Base-by-base conservation (phyloP, 2,329 filamentous ascomycete genomes). In the Didymella arachidicola region DNA sequence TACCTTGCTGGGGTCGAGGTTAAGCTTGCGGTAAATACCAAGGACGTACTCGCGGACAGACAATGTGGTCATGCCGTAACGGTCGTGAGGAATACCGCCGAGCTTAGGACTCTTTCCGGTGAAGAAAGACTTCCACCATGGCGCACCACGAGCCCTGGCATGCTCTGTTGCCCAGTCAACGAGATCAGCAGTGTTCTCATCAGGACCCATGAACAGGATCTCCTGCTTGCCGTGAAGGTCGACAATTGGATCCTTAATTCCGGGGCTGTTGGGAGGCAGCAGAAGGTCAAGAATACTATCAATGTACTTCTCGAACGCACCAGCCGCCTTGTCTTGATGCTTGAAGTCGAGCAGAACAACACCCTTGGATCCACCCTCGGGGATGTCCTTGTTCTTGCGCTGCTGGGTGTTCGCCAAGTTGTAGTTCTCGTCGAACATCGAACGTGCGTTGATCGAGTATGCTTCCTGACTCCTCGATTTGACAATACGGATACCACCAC, bases 51-150 rank as follows among this genome's bases (percentile, higher is more conserved):
- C 92, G 44, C 95, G 92, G 48, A 99, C 94, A 6, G 93, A 97
- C 57, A 98, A 81, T 0, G 95, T 98, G 0, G 95, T 99, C 95
- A 99, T 99, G 71, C 95, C 95, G 74, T 99, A 99, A 39, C 84
- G 81, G 77, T 99, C 95, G 79, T 99, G 95, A 36, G 95, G 95
- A 68, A 99, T 99, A 74, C 95, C 95, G 63, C 95, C 95, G 14
- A 99, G 86, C 79, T 91, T 95, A 52, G 93, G 95, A 68, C 92
- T 97, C 85, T 99, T 99, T 73, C 95, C 95, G 2, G 95, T 99
- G 84, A 99, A 99, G 86, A 99, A 99, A 0, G 95, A 99, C 84
- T 99, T 99, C 95, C 95, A 99, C 92, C 94, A 99, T 27, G 93
- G 92, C 4, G 95, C 95, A 44, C 93, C 93, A 69, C 95, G 89